Evolutionary conservation across 2,329 filamentous ascomycete genomes (phyloP).

Genomic region (Magnaporthiopsis poae): DNA sequence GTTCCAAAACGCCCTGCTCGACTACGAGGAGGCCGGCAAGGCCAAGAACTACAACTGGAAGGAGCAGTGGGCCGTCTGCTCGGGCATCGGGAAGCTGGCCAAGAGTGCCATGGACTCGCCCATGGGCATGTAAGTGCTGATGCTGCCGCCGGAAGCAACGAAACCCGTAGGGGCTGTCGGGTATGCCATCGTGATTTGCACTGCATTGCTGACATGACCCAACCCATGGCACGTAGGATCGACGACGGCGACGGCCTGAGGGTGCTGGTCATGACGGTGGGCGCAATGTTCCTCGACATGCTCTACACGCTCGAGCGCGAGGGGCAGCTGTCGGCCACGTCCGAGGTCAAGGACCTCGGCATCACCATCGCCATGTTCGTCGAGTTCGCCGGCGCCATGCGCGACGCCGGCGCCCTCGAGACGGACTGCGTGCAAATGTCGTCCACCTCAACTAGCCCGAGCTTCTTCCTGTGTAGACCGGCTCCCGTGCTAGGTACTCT

Average conservation of each 20-base stretch:
- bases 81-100: slow-evolving; percentile 25
- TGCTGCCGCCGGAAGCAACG: neutral
- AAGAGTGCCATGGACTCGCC: slow-evolving; percentile 10
- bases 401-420: slow-evolving; percentile 14
- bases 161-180: too few species aligned
- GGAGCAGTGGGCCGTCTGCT: slow-evolving; percentile 30
- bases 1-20: slow-evolving; percentile 31
- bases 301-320: slow-evolving; percentile 26
- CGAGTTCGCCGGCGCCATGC: slow-evolving; percentile 12
- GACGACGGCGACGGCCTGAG: slow-evolving; percentile 20
- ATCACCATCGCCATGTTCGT: slow-evolving; percentile 29
- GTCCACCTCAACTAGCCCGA: too few species aligned
- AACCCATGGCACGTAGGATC: slow-evolving; percentile 13
- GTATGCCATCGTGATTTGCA: too few species aligned
- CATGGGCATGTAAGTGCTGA: slow-evolving; percentile 15
- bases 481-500: too few species aligned
- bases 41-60: slow-evolving; percentile 18
- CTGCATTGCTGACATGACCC: neutral
- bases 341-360: slow-evolving; percentile 27
- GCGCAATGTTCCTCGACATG: slow-evolving; percentile 29
- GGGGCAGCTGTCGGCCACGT: slow-evolving; percentile 22
- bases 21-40: slow-evolving; percentile 24
- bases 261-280: slow-evolving; percentile 16
- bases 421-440: too few species aligned
- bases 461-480: too few species aligned